Evolutionary conservation across 169 alveolate species (phyloP), one percentile per base, ranked within the genome.

Genomic region (Fabrea salina): DNA sequence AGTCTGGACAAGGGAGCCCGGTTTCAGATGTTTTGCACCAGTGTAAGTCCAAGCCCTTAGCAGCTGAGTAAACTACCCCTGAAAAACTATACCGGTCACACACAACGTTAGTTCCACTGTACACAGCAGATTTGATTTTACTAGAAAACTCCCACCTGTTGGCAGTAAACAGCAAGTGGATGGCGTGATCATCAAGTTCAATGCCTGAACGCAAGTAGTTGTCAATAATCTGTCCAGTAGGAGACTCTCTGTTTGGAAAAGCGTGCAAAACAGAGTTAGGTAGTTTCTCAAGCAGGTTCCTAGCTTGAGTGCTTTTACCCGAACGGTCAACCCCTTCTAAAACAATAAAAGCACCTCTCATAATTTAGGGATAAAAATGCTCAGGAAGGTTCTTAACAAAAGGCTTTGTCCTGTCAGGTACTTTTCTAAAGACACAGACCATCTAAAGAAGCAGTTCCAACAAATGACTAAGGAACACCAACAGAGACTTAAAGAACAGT

Each of bases 261-360:
- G 82, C 50, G 32, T 41, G 44, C 27, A 49, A 64, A 56, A 41
- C 49, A 7, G 84, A 89, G 66, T 64, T 67, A 54, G 66, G 22
- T 30, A 59, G 1, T 4, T 16, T 27, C 2, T 92, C 89, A 22
- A 82, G 84, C 7, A 96, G 74, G 41, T 84, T 54, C 61, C 88
- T 66, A 13, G 91, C 75, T 76, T 96, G 97, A 16, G 98, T 87
- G 4, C 98, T 84, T 85, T 97, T 97, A 33, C 99, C 99, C 30
- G 98, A 95, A 43, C 99, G 86, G 86, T 97, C 99, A 2, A 97
- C 86, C 0, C 99, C 99, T 83, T 97, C 99, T 35, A 97, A 91
- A 8, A 96, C 99, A 16, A 97, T 91, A 71, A 97, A 96, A 41
- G 89, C 67, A 3, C 99, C 99, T 43, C 96, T 82, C 43, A 74